phyloP scores from a whole-genome alignment of 768 basidiomycete genomes.

The Lactarius hengduanensis region DNA sequence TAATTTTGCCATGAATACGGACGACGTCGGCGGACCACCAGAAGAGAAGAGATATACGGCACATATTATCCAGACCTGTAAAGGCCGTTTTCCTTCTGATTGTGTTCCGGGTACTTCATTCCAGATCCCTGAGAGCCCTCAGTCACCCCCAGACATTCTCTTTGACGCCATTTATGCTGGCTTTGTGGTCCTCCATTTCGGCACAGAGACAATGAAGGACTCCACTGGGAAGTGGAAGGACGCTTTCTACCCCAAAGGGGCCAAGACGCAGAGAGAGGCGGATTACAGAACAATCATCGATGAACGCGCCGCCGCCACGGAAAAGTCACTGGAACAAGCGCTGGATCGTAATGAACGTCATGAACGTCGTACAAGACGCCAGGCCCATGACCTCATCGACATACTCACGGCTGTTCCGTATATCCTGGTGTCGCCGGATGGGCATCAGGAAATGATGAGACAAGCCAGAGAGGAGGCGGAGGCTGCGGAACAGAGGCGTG shows the following conservation, averaged over 20 bases:
- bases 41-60: background rate
- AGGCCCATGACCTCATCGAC: background rate
- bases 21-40: background rate
- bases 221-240: background rate
- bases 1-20: background rate
- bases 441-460: background rate
- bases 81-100: background rate
- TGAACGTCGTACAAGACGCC: no score
- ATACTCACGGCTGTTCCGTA: background rate
- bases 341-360: no score
- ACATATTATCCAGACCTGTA: background rate
- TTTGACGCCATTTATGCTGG: background rate
- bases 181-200: background rate
- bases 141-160: background rate
- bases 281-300: background rate
- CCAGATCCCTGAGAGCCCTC: background rate
- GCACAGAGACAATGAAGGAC: background rate
- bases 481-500: background rate
- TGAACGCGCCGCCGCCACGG: background rate
- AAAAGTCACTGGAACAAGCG: background rate
- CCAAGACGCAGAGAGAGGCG: background rate
- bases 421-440: background rate
- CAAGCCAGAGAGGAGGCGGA: background rate
- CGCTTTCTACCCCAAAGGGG: background rate
- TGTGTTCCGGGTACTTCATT: background rate